Conservation (phyloP, 331 rosid genomes). For the Pyracantha coccinea region DNA sequence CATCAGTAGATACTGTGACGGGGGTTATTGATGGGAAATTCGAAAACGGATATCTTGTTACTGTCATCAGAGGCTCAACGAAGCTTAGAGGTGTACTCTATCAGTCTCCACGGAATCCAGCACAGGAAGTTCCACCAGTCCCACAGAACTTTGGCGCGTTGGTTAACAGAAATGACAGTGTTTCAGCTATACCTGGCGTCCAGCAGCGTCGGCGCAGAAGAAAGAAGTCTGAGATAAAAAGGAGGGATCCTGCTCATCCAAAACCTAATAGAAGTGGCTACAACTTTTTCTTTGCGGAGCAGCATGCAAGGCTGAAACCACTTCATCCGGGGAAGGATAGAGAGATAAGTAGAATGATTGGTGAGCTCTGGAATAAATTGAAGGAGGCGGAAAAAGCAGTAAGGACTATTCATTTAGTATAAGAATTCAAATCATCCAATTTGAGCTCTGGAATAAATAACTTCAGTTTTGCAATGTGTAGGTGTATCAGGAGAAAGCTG, state of each 20-base stretch:
- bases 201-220: slow-evolving; percentile 68
- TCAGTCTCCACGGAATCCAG: slow-evolving; percentile 33
- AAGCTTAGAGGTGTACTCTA: slow-evolving; percentile 78
- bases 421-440: background rate
- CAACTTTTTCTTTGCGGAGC: slow-evolving; percentile 91
- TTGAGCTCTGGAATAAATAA: background rate
- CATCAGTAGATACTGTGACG: slow-evolving; percentile 29
- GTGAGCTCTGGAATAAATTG: slow-evolving; percentile 85
- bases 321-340: slow-evolving; percentile 81
- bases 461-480: slow-evolving; percentile 10
- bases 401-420: slow-evolving; percentile 12
- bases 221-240: slow-evolving; percentile 74
- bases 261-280: slow-evolving; percentile 94
- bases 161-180: slow-evolving; percentile 19
- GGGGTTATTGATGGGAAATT: slow-evolving; percentile 95
- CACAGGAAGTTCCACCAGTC: slow-evolving; percentile 9
- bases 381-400: slow-evolving; percentile 55
- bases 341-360: slow-evolving; percentile 83
- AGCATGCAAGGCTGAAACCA: slow-evolving; percentile 77
- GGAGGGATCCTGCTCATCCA: slow-evolving; percentile 89
- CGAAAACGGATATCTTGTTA: slow-evolving; percentile 85
- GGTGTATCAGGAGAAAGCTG: slow-evolving; percentile 90
- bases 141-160: slow-evolving; percentile 15
- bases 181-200: slow-evolving; percentile 26
- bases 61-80: slow-evolving; percentile 65